Evolutionary conservation across 257 asterid species (phyloP), one percentile per base, ranked within the genome.

Genomic region (Catharanthus roseus): DNA sequence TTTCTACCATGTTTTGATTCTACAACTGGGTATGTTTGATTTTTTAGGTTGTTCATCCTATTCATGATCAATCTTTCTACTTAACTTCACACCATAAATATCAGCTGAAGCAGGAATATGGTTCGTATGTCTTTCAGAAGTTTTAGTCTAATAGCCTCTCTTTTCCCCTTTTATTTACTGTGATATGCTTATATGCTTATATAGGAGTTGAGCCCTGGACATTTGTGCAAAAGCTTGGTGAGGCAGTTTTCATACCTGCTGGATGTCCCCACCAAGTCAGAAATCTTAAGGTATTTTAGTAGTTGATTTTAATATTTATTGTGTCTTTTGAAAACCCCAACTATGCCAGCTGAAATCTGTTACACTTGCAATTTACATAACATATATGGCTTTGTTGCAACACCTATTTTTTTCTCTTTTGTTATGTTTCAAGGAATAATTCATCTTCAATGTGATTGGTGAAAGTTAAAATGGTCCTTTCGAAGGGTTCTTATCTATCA

Each of bases 201-300:
- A 16, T 66, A 92, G 98, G 84, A 73, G 70, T 92, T 79, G 97
- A 92, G 75, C 87, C 98, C 0, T 90, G 98, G 98, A 92, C 96
- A 11, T 87, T 92, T 62, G 89, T 81, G 77, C 97, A 91, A 62
- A 83, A 86, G 69, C 85, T 89, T 70, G 97, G 97, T n/a, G 96
- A 91, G 67, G 95, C 97, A 3, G 92, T 89, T 76, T 79, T 91
- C 72, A 86, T 91, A 69, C 97, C 97, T 63, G 95, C 91, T 44
- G 96, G 96, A 23, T 91, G 96, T 81, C 97, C 97, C 10, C 96
- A 89, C 75, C 97, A 91, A 91, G 96, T 88, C 75, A 82, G 97
- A 70, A 89, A 91, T 77, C 73, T 86, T 67, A 85, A 86, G 93
- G 96, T 89, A 23, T 61, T 24, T 41, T 5, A 69, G 67, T 56